Evolutionary conservation across 2,329 filamentous ascomycete species (phyloP).

Genomic region (Cyphellophora europaea): DNA sequence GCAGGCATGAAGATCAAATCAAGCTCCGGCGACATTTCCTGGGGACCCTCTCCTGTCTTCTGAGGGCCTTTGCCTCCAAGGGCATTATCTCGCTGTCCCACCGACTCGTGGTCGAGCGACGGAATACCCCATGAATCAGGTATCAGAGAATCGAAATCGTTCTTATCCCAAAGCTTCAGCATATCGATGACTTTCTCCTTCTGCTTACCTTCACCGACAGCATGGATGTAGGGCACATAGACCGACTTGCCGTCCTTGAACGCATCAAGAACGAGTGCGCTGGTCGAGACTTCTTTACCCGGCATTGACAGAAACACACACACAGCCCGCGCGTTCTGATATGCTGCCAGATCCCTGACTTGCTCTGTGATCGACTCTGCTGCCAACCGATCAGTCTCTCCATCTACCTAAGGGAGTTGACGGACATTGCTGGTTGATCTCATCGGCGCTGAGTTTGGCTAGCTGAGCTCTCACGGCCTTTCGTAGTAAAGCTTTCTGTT

Average conservation of each 20-base stretch:
- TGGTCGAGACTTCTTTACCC: conserved; percentile 73
- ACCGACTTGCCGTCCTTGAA: conserved; percentile 70
- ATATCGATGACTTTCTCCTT: conserved; percentile 83
- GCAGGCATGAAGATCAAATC: conserved; percentile 89
- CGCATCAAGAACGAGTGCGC: conserved; percentile 71
- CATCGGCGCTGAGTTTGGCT: conserved; percentile 8
- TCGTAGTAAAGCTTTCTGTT: conserved; percentile 16
- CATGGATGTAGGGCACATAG: conserved; percentile 81
- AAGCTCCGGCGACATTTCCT: conserved; percentile 38
- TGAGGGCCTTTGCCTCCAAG: conserved; percentile 46
- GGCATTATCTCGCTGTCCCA: conserved; percentile 60
- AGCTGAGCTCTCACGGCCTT: conserved; percentile 13
- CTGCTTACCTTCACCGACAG: conserved; percentile 25
- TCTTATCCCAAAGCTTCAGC: conserved; percentile 63
- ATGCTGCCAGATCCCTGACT: conserved; percentile 61
- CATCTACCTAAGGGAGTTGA: background rate
- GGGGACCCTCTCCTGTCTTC: conserved; percentile 11
- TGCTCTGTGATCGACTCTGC: conserved; percentile 56
- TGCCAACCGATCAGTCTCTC: conserved; percentile 27
- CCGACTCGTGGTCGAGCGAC: conserved; percentile 59
- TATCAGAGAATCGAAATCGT: conserved; percentile 69
- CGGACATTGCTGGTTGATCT: conserved; percentile 19
- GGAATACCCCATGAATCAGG: conserved; percentile 91
- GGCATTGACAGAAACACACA: conserved; percentile 95
- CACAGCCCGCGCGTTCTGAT: conserved; percentile 63